Base-by-base conservation (phyloP, 306 rosid genomes). In the Vigna unguiculata region DNA sequence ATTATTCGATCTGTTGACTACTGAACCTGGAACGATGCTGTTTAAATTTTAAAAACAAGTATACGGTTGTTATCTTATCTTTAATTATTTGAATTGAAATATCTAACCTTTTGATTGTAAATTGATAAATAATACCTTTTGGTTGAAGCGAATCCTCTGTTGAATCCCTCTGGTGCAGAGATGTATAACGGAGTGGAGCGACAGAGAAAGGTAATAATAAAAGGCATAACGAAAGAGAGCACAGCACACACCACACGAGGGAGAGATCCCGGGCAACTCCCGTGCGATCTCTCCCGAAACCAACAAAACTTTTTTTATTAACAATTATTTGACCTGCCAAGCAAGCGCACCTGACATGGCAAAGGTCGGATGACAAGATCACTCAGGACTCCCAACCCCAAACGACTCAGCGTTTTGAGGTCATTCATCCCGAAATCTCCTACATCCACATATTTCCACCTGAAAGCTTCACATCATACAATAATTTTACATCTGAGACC, bases 261-360 rank as follows among this genome's bases (percentile, higher is more conserved):
- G 79, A 76, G 82, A 82, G 87, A 87, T 5, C 95, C 98, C 91
- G 91, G 91, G 89, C 80, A 91, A 89, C 16, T 46, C 94, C 93
- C 95, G 90, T 93, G 93, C 98, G 90, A 80, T 85, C 91, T 74
- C 84, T 76, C 85, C 89, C 85, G 32, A 79, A 85, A 87, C 81
- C 87, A 70, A 84, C 36, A 78, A 90, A 78, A 9, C 11, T 21
- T 15, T 74, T 85, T 88, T 89, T 89, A 87, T 90, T 90, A 84
- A 69, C 66, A 64, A 60, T 61, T 75, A 57, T 47, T 48, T 89
- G 98, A 90, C 98, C 96, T 84, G 98, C 98, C 96, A 93, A 62
- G 95, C 98, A 91, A 93, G 96, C 98, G 91, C 98, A 91, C 98
- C 96, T 77, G 91, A 9, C 95, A 89, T 93, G 98, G 98, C 98